Evolutionary conservation across 176 grass and related monocot genomes (phyloP).

Genomic region (Secale cereale): DNA sequence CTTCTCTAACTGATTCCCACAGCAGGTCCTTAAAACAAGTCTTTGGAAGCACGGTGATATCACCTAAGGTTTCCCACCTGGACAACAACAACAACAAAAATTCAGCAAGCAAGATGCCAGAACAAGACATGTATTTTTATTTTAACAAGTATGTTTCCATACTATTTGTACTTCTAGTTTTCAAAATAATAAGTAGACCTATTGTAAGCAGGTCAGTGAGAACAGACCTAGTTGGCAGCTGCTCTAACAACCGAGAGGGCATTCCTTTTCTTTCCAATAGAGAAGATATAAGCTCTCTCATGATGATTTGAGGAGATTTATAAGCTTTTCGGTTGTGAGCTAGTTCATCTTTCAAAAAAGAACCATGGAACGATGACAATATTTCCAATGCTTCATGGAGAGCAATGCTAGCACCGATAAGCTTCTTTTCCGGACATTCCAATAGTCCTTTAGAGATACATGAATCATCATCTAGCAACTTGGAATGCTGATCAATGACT

Average conservation of each 20-base stretch:
- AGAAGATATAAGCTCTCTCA: slow-evolving; percentile 71
- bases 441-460: slow-evolving; percentile 25
- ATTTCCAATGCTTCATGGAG: slow-evolving; percentile 41
- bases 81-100: slow-evolving; percentile 3
- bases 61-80: slow-evolving; percentile 91
- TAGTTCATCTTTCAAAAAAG: slow-evolving; percentile 68
- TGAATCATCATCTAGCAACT: slow-evolving; percentile 26
- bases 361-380: slow-evolving; percentile 50
- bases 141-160: slow-evolving; percentile 1
- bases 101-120: slow-evolving; percentile 6
- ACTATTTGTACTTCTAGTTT: not conserved
- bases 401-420: slow-evolving; percentile 33
- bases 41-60: slow-evolving; percentile 82
- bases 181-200: not conserved
- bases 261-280: slow-evolving; percentile 63
- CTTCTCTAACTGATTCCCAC: slow-evolving; percentile 71
- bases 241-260: slow-evolving; percentile 53
- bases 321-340: slow-evolving; percentile 42
- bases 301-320: slow-evolving; percentile 69
- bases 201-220: not conserved
- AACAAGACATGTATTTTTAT: not conserved
- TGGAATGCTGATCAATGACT: slow-evolving; percentile 32
- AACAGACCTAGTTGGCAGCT: slow-evolving; percentile 84
- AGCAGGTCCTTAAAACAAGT: slow-evolving; percentile 77
- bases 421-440: slow-evolving; percentile 24